phyloP scores from a whole-genome alignment of 2,329 filamentous ascomycete genomes.

The Pseudogymnoascus destructans region DNA sequence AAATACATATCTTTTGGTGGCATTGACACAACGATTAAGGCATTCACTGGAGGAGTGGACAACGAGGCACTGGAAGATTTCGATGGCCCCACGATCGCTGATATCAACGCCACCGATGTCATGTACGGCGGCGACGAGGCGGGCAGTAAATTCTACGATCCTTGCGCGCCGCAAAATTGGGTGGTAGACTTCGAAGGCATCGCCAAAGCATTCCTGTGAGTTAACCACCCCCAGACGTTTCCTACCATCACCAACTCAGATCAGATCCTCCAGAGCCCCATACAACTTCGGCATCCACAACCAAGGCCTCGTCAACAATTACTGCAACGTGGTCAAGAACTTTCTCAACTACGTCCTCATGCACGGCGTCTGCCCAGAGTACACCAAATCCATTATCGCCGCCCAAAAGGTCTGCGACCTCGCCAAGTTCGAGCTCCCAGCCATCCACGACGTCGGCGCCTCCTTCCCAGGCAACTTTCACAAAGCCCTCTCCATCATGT shows the following conservation, averaged over 20 bases:
- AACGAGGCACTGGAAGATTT: slow-evolving; percentile 47
- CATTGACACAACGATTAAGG: slow-evolving; percentile 47
- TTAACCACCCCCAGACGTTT: slow-evolving; percentile 13
- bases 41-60: slow-evolving; percentile 48
- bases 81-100: slow-evolving; percentile 50
- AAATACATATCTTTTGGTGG: slow-evolving; percentile 78
- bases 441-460: slow-evolving; percentile 37
- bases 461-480: slow-evolving; percentile 70
- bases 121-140: slow-evolving; percentile 34
- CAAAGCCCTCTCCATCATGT: slow-evolving; percentile 55
- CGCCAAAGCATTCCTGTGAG: slow-evolving; percentile 65
- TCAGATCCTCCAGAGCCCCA: slow-evolving; percentile 43
- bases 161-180: slow-evolving; percentile 44
- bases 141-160: slow-evolving; percentile 37
- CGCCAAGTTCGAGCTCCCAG: slow-evolving; percentile 54
- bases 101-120: slow-evolving; percentile 49
- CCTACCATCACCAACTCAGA: slow-evolving; percentile 13
- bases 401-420: slow-evolving; percentile 54
- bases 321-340: slow-evolving; percentile 60
- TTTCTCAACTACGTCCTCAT: slow-evolving; percentile 80
- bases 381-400: slow-evolving; percentile 49
- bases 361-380: slow-evolving; percentile 79
- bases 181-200: slow-evolving; percentile 69
- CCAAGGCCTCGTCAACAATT: slow-evolving; percentile 39
- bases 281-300: slow-evolving; percentile 42